Conservation (phyloP, 2,329 filamentous ascomycete genomes). For the Pseudogymnoascus sp. region DNA sequence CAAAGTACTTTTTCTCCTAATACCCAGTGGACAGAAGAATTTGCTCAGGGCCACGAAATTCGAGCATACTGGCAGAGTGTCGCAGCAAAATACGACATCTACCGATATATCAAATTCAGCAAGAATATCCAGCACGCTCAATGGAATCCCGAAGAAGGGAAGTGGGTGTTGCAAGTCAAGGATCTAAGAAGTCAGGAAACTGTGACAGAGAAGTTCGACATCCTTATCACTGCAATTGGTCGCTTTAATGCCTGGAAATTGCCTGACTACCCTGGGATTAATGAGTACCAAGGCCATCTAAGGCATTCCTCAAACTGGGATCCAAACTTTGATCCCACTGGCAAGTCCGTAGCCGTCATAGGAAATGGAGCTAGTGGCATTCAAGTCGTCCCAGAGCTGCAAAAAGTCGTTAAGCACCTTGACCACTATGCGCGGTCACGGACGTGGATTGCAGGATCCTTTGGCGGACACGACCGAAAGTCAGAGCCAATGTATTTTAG, state of each 20-base stretch:
- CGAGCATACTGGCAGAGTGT: conserved; percentile 56
- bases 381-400: conserved; percentile 47
- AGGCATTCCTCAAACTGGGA: conserved; percentile 57
- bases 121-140: conserved; percentile 46
- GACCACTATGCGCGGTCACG: conserved; percentile 58
- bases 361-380: conserved; percentile 57
- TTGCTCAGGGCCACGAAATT: conserved; percentile 60
- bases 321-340: conserved; percentile 40
- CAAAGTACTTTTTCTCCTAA: conserved; percentile 62
- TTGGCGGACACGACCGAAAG: conserved; percentile 45
- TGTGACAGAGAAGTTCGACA: conserved; percentile 45
- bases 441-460: conserved; percentile 61
- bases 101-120: conserved; percentile 47
- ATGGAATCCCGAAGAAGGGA: conserved; percentile 45
- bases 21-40: conserved; percentile 60
- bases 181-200: conserved; percentile 33
- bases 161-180: conserved; percentile 44
- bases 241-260: conserved; percentile 59
- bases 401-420: conserved; percentile 40
- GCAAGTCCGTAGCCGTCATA: conserved; percentile 46
- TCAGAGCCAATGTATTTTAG: conserved; percentile 47
- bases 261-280: conserved; percentile 51
- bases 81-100: conserved; percentile 56
- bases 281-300: conserved; percentile 46
- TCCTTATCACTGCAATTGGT: conserved; percentile 56